Evolutionary conservation across 2,329 filamentous ascomycete genomes (phyloP).

Genomic region (Malbranchea zuffiana): DNA sequence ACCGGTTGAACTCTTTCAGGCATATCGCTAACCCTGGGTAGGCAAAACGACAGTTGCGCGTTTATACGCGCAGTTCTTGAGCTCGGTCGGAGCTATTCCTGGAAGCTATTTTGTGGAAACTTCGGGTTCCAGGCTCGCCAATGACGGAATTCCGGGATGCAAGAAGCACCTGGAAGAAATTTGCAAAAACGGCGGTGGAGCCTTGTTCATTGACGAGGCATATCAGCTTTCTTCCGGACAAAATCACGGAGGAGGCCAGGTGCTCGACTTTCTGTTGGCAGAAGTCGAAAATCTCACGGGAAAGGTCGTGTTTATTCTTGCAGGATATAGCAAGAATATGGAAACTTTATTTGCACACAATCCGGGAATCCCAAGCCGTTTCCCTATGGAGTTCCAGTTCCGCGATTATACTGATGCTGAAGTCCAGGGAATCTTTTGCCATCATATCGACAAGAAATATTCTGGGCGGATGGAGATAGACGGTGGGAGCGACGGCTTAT

Average conservation of each 20-base stretch:
- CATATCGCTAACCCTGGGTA: conserved; percentile 16
- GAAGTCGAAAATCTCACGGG: conserved; percentile 63
- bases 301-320: conserved; percentile 60
- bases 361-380: conserved; percentile 56
- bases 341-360: conserved; percentile 67
- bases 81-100: conserved; percentile 50
- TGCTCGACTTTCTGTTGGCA: conserved; percentile 60
- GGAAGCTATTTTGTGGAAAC: conserved; percentile 54
- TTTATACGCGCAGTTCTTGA: conserved; percentile 56
- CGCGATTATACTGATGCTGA: conserved; percentile 58
- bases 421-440: conserved; percentile 49
- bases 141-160: conserved; percentile 48
- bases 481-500: conserved; percentile 49
- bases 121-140: conserved; percentile 55
- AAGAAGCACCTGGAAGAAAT: conserved; percentile 49
- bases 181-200: conserved; percentile 51
- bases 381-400: conserved; percentile 56
- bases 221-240: conserved; percentile 58
- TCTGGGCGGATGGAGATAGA: conserved; percentile 48
- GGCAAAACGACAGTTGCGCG: conserved; percentile 68
- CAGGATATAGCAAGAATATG: conserved; percentile 65
- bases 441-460: conserved; percentile 47
- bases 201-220: conserved; percentile 67
- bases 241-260: conserved; percentile 46
- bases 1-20: conserved; percentile 3